phyloP scores from a whole-genome alignment of 1,284 basidiomycete genomes.

The Stygiomarasmius scandens region DNA sequence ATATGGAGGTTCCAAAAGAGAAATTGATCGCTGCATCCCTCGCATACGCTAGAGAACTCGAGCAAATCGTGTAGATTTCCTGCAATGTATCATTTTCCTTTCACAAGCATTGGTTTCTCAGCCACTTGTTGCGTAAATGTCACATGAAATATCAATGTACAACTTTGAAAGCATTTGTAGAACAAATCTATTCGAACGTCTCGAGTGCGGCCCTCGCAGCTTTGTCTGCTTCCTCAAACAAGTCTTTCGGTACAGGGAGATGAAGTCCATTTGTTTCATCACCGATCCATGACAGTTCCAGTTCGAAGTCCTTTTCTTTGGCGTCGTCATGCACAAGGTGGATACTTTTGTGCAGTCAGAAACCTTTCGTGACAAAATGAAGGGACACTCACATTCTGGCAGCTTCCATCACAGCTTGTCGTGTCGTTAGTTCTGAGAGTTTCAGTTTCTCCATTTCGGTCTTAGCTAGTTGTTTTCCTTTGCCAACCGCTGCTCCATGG shows the following conservation, averaged over 20 bases:
- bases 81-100: slow-evolving; percentile 13
- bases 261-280: slow-evolving; percentile 85
- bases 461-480: slow-evolving; percentile 96
- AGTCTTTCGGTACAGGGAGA: slow-evolving; percentile 81
- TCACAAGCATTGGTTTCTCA: background rate
- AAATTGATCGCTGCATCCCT: slow-evolving; percentile 78
- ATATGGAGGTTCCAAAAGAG: slow-evolving; percentile 80
- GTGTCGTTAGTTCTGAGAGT: slow-evolving; percentile 73
- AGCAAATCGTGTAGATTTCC: slow-evolving; percentile 78
- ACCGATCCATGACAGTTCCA: slow-evolving; percentile 97
- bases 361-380: slow-evolving; percentile 3
- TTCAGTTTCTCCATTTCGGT: slow-evolving; percentile 98
- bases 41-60: slow-evolving; percentile 81
- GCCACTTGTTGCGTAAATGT: background rate
- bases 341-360: slow-evolving; percentile 59
- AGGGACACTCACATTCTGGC: slow-evolving; percentile 81
- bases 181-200: slow-evolving; percentile 79
- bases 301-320: slow-evolving; percentile 97
- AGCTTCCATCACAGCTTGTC: slow-evolving; percentile 91
- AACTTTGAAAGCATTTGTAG: background rate
- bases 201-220: slow-evolving; percentile 90
- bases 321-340: slow-evolving; percentile 97
- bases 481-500: slow-evolving; percentile 92
- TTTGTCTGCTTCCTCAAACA: slow-evolving; percentile 84
- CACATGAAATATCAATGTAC: background rate